A percentile compares a stretch with the other conserved stretches of the same genome.
Evolutionary conservation across 2,329 filamentous ascomycete species (phyloP).

Genomic region (Aspergillus latus): DNA sequence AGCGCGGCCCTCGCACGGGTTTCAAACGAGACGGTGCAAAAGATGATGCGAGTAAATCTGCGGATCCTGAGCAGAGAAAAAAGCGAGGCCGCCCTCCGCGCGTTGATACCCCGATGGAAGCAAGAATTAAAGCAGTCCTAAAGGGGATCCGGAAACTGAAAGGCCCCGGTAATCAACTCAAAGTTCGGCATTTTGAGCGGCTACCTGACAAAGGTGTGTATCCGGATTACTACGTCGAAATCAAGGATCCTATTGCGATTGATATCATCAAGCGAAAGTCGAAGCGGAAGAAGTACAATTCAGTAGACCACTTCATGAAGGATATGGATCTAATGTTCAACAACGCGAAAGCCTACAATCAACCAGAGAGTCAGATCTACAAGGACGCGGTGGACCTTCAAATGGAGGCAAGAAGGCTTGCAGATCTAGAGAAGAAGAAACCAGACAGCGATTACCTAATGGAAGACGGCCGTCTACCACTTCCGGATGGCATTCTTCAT

Average conservation of each 20-base stretch:
- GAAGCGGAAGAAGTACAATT: conserved; percentile 91
- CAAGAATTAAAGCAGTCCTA: conserved; percentile 81
- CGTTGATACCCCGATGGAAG: conserved; percentile 89
- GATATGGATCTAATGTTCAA: conserved; percentile 95
- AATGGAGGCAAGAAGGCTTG: conserved; percentile 69
- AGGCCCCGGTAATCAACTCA: conserved; percentile 68
- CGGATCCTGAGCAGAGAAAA: conserved; percentile 66
- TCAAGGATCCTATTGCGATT: conserved; percentile 83
- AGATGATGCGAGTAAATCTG: conserved; percentile 54
- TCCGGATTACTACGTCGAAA: conserved; percentile 86
- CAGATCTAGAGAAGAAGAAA: conserved; percentile 79
- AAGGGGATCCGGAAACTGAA: conserved; percentile 84
- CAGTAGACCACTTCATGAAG: conserved; percentile 77
- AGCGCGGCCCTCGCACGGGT: conserved; percentile 54
- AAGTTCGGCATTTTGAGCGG: conserved; percentile 82
- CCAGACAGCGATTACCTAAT: conserved; percentile 87
- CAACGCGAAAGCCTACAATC: conserved; percentile 89
- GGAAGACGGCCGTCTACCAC: conserved; percentile 82
- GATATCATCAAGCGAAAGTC: conserved; percentile 86
- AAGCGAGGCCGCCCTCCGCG: conserved; percentile 83
- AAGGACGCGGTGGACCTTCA: conserved; percentile 70
- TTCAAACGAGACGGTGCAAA: conserved; percentile 52
- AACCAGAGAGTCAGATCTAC: conserved; percentile 82
- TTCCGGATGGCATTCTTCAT: conserved; percentile 75
- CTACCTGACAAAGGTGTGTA: conserved; percentile 81